A percentile compares a stretch with the other conserved stretches of the same genome.
Conservation (phyloP, 306 rosid genomes). For the Vachellia collinsii region DNA sequence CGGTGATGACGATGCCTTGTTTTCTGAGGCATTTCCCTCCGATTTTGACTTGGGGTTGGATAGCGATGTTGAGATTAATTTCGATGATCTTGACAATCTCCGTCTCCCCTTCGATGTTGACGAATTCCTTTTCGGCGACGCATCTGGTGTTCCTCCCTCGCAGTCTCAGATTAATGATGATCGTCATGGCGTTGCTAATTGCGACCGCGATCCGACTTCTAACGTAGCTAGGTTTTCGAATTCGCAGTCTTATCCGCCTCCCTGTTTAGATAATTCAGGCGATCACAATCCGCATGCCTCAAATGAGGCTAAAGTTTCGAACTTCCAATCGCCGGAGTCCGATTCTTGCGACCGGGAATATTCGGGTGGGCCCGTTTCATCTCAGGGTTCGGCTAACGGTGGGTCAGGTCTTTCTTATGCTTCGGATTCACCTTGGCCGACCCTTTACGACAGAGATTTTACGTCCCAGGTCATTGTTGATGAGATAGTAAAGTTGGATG, state of each 20-base stretch:
- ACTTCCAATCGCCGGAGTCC: conserved; percentile 35
- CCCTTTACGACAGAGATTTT: conserved; percentile 44
- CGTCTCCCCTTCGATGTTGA: conserved; percentile 63
- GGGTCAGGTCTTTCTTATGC: conserved; percentile 61
- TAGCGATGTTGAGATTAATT: conserved; percentile 64
- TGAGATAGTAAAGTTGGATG: conserved; percentile 63
- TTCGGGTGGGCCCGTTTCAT: conserved; percentile 60
- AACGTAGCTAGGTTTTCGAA: conserved; percentile 52
- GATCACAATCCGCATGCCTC: conserved; percentile 26
- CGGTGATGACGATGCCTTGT: conserved; percentile 20
- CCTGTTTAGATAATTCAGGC: conserved; percentile 28
- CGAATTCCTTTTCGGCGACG: conserved; percentile 57
- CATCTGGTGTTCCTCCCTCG: conserved; percentile 17
- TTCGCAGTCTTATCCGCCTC: conserved; percentile 31
- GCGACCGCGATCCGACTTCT: conserved; percentile 17
- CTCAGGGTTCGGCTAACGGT: conserved; percentile 71
- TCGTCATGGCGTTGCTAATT: not conserved
- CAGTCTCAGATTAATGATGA: not conserved
- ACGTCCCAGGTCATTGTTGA: conserved; percentile 44
- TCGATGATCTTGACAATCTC: conserved; percentile 68
- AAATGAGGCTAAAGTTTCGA: conserved; percentile 27
- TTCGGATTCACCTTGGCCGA: conserved; percentile 46
- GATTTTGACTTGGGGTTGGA: conserved; percentile 59
- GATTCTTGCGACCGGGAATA: conserved; percentile 46
- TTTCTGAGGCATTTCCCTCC: conserved; percentile 41